Conservation (phyloP, 208 protist genomes). For the Tritrichomonas musculus region DNA sequence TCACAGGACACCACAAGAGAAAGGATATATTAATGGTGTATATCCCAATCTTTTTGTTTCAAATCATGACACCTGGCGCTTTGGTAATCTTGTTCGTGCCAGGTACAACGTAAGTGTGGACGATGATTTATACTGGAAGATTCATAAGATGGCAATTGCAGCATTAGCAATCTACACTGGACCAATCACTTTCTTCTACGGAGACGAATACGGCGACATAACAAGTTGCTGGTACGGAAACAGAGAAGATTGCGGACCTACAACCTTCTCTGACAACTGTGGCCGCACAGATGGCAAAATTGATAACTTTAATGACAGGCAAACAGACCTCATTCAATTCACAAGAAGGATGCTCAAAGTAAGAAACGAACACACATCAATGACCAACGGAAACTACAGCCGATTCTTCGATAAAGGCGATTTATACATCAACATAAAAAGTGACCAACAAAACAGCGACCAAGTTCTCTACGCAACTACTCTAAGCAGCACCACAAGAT, state of each 20-base stretch:
- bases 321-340: neutral
- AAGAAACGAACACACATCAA: no score
- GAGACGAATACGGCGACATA: neutral
- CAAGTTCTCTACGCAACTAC: no score
- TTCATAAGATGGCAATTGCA: neutral
- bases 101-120: no score
- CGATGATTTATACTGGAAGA: neutral
- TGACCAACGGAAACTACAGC: no score
- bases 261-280: neutral
- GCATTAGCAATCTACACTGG: neutral
- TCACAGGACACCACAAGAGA: neutral
- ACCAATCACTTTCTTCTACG: neutral
- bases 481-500: no score
- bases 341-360: no score
- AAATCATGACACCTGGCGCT: neutral
- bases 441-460: neutral
- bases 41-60: slow-evolving; percentile 21
- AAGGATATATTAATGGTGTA: neutral
- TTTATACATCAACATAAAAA: neutral
- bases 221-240: neutral
- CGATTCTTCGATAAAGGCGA: no score
- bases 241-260: neutral
- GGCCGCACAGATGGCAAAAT: neutral
- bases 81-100: neutral
- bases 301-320: neutral